Percentiles rank a stretch among this genome's conserved stretches.
Evolutionary conservation across 306 rosid genomes (phyloP).

Genomic region (Glycyrrhiza uralensis): DNA sequence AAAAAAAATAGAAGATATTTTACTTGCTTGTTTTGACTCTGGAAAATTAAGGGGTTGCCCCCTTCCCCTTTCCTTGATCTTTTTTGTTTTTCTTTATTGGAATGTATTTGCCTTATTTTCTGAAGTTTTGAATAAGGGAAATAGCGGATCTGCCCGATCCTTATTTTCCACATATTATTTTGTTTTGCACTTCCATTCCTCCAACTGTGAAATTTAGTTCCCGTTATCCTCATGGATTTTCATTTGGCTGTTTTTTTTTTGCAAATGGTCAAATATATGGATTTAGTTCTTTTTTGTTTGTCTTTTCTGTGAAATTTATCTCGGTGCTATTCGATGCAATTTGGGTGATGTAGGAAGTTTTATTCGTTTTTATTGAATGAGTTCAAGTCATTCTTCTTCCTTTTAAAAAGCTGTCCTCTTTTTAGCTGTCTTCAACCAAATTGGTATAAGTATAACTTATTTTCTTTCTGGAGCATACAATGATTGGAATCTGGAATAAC

Average conservation of each 20-base stretch:
- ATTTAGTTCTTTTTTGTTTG: background rate
- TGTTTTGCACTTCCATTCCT: conserved; percentile 6
- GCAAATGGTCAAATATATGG: background rate
- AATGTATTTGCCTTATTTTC: background rate
- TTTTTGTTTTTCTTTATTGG: background rate
- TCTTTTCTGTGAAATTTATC: background rate
- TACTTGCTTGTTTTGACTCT: background rate
- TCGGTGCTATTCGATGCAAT: background rate
- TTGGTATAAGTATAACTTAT: too few relatives aligned
- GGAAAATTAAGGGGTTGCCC: conserved; percentile 2
- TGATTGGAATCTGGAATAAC: conserved; percentile 42
- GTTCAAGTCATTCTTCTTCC: conserved; percentile 26
- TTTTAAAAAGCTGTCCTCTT: conserved; percentile 34
- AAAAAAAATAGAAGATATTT: background rate
- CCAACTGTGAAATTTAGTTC: background rate
- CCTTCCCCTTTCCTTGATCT: background rate
- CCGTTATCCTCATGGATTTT: background rate
- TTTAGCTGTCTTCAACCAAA: conserved; percentile 34
- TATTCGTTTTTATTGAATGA: conserved; percentile 18
- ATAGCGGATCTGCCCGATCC: conserved; percentile 18
- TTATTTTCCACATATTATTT: conserved; percentile 8
- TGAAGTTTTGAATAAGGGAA: conserved; percentile 11
- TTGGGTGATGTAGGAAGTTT: conserved; percentile 15
- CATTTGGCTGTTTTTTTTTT: background rate
- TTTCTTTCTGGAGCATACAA: conserved; percentile 21